Evolutionary conservation across 1,139 yeast genomes (phyloP).

Genomic region (Kodamaea derodonti): DNA sequence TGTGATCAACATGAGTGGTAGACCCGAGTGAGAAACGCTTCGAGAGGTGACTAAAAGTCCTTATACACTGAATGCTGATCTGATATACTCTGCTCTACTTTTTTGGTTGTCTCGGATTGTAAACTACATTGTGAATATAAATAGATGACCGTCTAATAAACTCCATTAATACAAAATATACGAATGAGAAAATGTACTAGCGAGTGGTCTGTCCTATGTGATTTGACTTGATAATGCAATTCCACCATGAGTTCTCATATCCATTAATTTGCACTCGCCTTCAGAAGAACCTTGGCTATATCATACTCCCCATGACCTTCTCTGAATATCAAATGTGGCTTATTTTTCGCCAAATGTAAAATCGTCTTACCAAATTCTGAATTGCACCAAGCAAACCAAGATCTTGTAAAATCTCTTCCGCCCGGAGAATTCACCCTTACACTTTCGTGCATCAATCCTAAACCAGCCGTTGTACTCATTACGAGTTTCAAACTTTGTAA

Average conservation of each 20-base stretch:
- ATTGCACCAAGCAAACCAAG: conserved; percentile 96
- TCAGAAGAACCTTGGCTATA: conserved; percentile 17
- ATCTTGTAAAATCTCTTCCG: conserved; percentile 54
- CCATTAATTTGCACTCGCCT: too few species aligned
- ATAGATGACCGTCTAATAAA: too few species aligned
- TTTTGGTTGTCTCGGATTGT: too few species aligned
- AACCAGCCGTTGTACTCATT: conserved; percentile 60
- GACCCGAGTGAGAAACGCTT: neutral
- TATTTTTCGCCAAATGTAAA: conserved; percentile 65
- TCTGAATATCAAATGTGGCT: conserved; percentile 67
- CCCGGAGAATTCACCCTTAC: conserved; percentile 57
- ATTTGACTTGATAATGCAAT: too few species aligned
- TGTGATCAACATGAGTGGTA: neutral
- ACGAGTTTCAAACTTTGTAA: conserved; percentile 44
- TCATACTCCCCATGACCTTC: conserved; percentile 29
- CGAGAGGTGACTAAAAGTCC: too few species aligned
- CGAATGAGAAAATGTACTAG: too few species aligned
- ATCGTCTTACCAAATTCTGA: conserved; percentile 87
- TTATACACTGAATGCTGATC: too few species aligned
- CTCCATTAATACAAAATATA: too few species aligned
- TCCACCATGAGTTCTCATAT: too few species aligned
- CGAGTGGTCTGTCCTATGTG: too few species aligned
- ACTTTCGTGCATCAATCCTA: conserved; percentile 85
- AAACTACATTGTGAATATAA: too few species aligned
- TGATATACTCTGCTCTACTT: too few species aligned